phyloP scores from a whole-genome alignment of 2,329 filamentous ascomycete genomes.

The Colletotrichum destructivum region DNA sequence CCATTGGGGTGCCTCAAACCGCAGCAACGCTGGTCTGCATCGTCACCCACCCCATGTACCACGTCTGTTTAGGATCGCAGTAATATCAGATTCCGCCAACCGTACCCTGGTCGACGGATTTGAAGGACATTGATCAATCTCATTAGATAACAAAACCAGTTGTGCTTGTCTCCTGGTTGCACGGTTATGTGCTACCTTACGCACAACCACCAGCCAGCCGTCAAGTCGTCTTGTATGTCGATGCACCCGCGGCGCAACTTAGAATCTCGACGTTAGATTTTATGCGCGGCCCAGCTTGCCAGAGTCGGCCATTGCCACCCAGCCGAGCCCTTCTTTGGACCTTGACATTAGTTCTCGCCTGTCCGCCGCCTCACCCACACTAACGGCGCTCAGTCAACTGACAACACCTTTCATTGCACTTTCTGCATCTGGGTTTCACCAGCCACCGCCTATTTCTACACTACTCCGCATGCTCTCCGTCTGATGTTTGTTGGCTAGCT shows the following conservation, averaged over 20 bases:
- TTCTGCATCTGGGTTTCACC: conserved; percentile 22
- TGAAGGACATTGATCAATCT: conserved; percentile 1
- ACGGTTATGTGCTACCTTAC: not conserved
- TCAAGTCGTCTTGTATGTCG: not conserved
- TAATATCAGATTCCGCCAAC: not conserved
- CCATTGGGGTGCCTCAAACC: not conserved
- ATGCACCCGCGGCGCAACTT: conserved; percentile 6
- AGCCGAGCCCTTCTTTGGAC: conserved; percentile 25
- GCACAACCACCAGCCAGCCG: not conserved
- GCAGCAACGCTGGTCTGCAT: not conserved
- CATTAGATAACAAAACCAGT: not conserved
- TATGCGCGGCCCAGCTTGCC: too few species aligned
- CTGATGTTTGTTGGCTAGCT: conserved; percentile 27
- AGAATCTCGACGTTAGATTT: conserved; percentile 5
- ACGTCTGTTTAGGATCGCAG: not conserved
- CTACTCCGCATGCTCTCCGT: conserved; percentile 32
- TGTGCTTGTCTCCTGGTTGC: not conserved
- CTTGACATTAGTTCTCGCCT: conserved; percentile 35
- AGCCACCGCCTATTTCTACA: conserved; percentile 11
- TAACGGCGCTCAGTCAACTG: conserved; percentile 20
- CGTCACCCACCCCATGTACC: conserved; percentile 9
- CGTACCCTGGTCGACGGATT: not conserved
- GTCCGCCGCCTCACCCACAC: conserved; percentile 15
- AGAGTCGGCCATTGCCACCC: conserved; percentile 15
- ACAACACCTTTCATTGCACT: conserved; percentile 2